Base-by-base conservation (phyloP, 2,329 filamentous ascomycete species). In the Tolypocladium ophioglossoides region DNA sequence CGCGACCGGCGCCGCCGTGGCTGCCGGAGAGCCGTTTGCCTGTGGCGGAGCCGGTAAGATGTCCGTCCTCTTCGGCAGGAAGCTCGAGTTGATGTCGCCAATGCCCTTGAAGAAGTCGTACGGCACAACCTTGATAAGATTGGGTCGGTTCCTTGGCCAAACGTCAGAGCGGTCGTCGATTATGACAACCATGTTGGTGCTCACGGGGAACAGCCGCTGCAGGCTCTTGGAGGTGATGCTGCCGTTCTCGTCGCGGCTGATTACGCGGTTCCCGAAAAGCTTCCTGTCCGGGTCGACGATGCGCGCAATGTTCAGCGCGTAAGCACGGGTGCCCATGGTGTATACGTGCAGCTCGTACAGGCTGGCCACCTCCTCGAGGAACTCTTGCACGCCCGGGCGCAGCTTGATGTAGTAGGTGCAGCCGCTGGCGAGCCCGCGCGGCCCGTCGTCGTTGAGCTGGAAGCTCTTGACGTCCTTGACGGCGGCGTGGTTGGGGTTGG, bases 21-120 rank as follows among this genome's bases (percentile, higher is more conserved):
- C 57, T 6, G 60, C 46, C 2, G 59, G 53, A 24, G 60, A 56
- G n/a, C 60, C 62, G 48, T 64, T 66, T 27, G 60, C 44, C 54
- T 62, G 68, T 16, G 35, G 11, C 4, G 55, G 55, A 1, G 64
- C 61, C 0, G 73, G 69, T 8, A 79, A 57, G 30, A 80, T 69
- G 63, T 85, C 77, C 61, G 80, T 71, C 56, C 79, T 84, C 69
- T 95, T 95, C 0, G 94, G 94, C 52, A 99, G 71, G 66, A 97
- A 99, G 66, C 89, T 96, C 14, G 92, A 95, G 74, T 99, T 99
- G 76, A 99, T 99, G 70, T 99, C 94, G 58, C 94, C 94, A 58
- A 96, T 96, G 18, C 94, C 94, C 55, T 95, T 89, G 73, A 97
- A 99, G 72, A 99, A 99, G 68, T 97, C 92, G 68, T 96, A 99